phyloP scores from a whole-genome alignment of 495 filamentous ascomycete species.

The Thozetella sp. region DNA sequence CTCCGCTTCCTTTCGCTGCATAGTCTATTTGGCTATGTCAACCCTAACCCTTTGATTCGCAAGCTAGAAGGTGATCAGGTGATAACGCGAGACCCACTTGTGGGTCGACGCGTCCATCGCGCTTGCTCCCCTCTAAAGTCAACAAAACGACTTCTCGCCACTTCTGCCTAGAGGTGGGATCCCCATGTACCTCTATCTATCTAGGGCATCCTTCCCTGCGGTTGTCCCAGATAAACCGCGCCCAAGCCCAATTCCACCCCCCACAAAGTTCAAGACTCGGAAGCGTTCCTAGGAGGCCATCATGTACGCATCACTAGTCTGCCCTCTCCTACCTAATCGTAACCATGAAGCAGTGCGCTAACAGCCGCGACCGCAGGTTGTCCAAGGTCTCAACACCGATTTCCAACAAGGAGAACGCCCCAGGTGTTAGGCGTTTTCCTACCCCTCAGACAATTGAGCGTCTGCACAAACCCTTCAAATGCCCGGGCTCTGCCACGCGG shows the following conservation, averaged over 20 bases:
- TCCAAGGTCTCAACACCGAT: conserved; percentile 13
- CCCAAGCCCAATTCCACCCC: no score
- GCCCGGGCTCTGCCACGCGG: conserved; percentile 77
- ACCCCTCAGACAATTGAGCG: conserved; percentile 61
- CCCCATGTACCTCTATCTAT: neutral
- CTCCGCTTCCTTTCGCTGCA: no score
- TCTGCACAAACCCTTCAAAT: conserved; percentile 88
- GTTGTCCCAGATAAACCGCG: no score
- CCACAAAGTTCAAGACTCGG: no score
- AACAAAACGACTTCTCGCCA: neutral
- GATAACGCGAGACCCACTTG: neutral
- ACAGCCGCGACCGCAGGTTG: no score
- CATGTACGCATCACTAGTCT: neutral
- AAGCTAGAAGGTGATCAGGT: neutral
- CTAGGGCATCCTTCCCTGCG: neutral
- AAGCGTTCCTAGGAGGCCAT: neutral
- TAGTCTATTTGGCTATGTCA: no score
- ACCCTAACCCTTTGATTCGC: neutral
- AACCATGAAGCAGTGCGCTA: no score
- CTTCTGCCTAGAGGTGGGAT: neutral
- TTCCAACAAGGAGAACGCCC: conserved; percentile 28
- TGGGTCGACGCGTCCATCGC: neutral
- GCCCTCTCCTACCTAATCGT: no score
- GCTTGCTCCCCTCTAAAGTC: neutral
- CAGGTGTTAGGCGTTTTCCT: conserved; percentile 29